phyloP scores from a whole-genome alignment of 2,329 filamentous ascomycete species.

The Aspergillus unguis region DNA sequence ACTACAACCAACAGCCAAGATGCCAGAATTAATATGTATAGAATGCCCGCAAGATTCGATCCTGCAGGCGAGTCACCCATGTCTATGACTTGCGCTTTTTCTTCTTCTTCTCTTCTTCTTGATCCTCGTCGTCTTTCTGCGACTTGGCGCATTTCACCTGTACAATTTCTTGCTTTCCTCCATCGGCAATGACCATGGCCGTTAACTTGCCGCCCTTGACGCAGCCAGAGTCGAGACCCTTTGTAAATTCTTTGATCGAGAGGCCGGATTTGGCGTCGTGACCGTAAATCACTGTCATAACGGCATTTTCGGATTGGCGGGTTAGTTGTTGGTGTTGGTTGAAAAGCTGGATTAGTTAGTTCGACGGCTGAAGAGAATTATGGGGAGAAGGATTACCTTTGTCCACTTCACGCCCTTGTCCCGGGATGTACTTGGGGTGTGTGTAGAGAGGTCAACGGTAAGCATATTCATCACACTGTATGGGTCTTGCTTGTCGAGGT shows the following conservation, averaged over 20 bases:
- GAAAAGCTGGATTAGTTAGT: constrained; percentile 42
- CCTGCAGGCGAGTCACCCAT: neutral
- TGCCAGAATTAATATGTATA: neutral
- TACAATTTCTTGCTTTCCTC: constrained; percentile 40
- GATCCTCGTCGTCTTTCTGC: neutral
- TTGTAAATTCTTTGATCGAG: constrained; percentile 65
- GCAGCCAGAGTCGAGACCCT: constrained; percentile 83
- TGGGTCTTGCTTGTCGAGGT: constrained; percentile 69
- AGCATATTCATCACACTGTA: constrained; percentile 91
- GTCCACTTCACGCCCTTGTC: constrained; percentile 63
- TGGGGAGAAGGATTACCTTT: constrained; percentile 40
- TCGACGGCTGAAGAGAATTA: neutral
- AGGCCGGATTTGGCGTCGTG: constrained; percentile 77
- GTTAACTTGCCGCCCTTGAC: constrained; percentile 71
- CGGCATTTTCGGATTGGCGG: constrained; percentile 25
- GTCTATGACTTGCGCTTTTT: neutral
- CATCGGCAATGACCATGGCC: constrained; percentile 68
- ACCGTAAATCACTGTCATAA: constrained; percentile 76
- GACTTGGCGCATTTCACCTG: constrained; percentile 41
- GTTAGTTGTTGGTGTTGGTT: constrained; percentile 46
- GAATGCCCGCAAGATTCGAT: too few species aligned
- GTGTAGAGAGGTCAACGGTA: constrained; percentile 63
- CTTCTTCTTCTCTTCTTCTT: neutral
- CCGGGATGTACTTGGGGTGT: constrained; percentile 52
- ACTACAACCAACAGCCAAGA: neutral